Evolutionary conservation across 257 asterid species (phyloP), one percentile per base, ranked within the genome.

Genomic region (Ligustrum vulgare): DNA sequence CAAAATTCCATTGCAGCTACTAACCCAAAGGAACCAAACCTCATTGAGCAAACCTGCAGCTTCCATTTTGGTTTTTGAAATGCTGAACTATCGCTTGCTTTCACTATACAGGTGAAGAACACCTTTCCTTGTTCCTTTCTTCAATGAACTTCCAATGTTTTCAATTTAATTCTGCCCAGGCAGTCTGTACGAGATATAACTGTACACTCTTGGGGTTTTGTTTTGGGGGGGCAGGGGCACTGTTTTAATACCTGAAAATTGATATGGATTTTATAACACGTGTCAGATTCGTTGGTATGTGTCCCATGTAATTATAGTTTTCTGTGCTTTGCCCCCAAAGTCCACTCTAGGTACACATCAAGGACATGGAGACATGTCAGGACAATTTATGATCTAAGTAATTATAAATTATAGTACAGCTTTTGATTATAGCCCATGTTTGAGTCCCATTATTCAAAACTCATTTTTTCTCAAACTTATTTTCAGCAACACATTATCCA

Each of bases 1-100:
- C 75, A 33, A 79, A 68, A 70, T 75, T 79, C 82, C 73, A 74
- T 79, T 81, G 79, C 96, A 95, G 99, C 86, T 84, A 67, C 96
- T 93, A 85, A 82, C 96, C 16, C 98, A 90, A 87, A 92, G 93
- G 81, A 92, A 87, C 81, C 96, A 84, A 75, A 72, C 88, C 77
- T 85, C 89, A 66, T 82, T 88, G 79, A 85, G 86, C 84, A 94
- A 87, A 88, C 96, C 98, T 74, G 96, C 96, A 80, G 91, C 94
- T 76, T 82, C 89, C 62, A 75, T 92, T 78, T 86, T 94, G 90
- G 87, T 94, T 79, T 93, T 94, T 86, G 99, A 94, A 84, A 88
- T 94, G 82, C 81, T 94, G 79, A 94, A 94, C 88, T 94, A 89
- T 73, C 99, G 99, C 67, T 85, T 94, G 83, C 98, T 94, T 86